phyloP scores from a whole-genome alignment of 768 basidiomycete genomes.

The Auriscalpium orientale region DNA sequence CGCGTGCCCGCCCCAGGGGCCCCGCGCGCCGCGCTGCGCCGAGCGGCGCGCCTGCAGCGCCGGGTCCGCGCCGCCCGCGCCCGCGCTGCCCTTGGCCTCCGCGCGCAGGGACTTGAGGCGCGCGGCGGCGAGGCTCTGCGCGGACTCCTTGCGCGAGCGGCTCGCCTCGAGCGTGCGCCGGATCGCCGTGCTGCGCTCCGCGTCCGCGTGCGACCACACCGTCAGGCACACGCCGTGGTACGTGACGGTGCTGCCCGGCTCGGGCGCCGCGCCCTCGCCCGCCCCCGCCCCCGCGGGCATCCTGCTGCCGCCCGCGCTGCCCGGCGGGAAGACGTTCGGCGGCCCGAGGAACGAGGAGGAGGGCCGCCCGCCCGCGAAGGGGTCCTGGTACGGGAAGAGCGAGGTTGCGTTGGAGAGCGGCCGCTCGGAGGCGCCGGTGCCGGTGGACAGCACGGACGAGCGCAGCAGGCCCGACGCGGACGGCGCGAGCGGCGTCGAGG shows the following conservation, averaged over 20 bases:
- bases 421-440: slow-evolving; percentile 27
- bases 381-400: slow-evolving; percentile 73
- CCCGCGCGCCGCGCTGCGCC: slow-evolving; percentile 51
- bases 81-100: slow-evolving; percentile 30
- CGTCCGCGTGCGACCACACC: slow-evolving; percentile 94
- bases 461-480: slow-evolving; percentile 64
- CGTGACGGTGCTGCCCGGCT: slow-evolving; percentile 43
- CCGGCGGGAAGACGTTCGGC: slow-evolving; percentile 47
- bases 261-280: background rate
- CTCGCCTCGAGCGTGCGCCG: slow-evolving; percentile 75
- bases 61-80: slow-evolving; percentile 44
- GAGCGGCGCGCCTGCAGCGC: slow-evolving; percentile 48
- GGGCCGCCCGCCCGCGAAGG: slow-evolving; percentile 58
- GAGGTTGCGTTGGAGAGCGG: slow-evolving; percentile 61
- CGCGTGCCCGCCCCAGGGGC: slow-evolving; percentile 58
- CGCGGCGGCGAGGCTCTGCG: slow-evolving; percentile 62
- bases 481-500: slow-evolving; percentile 69
- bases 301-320: slow-evolving; percentile 14
- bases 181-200: slow-evolving; percentile 77
- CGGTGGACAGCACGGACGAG: slow-evolving; percentile 66
- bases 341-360: slow-evolving; percentile 78
- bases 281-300: slow-evolving; percentile 9
- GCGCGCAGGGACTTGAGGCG: slow-evolving; percentile 56
- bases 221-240: slow-evolving; percentile 91
- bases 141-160: slow-evolving; percentile 71